Base-by-base conservation (phyloP, 345 rosid species). In the Eucalyptus sp. region DNA sequence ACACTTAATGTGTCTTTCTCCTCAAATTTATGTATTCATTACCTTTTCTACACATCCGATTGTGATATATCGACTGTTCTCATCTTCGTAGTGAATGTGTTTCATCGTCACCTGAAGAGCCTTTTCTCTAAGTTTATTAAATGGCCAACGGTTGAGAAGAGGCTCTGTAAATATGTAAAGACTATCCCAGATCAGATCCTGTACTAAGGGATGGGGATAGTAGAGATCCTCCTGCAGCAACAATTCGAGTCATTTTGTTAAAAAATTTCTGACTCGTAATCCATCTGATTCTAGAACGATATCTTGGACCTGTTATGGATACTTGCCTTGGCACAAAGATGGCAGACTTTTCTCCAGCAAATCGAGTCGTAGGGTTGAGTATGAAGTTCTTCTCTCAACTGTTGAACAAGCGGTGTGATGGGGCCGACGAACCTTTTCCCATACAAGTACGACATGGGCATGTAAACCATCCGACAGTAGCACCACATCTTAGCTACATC, bases 61-160 rank as follows among this genome's bases (percentile, higher is more conserved):
- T 58, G 93, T 93, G 27, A 94, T 91, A 64, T 92, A 93, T 50
- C 92, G 93, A 86, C 90, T 92, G 27, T 44, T 89, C 68, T 91
- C 91, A 90, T 94, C 94, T 89, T 94, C 95, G 33, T 93, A 92
- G 43, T 91, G 93, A 43, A 94, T 91, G 79, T 88, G 90, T 17
- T 91, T 87, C 90, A 91, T 93, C 25, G 93, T 89, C 54, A 86
- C 89, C 48, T 89, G 50, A 49, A 94, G 92, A 18, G 95, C 91
- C 54, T 87, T 88, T 80, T 89, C 89, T 85, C 94, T 87, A 1
- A 92, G 76, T 71, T 92, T 91, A 85, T 88, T 91, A 2, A 94
- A 60, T 7, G 95, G 94, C 95, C 95, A 94, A 51, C 89, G 89
- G 51, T 22, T 89, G 43, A 93, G 92, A 64, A 94, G 88, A 54